Evolutionary conservation across 176 grass and related monocot species (phyloP).

Genomic region (Carex scoparia): DNA sequence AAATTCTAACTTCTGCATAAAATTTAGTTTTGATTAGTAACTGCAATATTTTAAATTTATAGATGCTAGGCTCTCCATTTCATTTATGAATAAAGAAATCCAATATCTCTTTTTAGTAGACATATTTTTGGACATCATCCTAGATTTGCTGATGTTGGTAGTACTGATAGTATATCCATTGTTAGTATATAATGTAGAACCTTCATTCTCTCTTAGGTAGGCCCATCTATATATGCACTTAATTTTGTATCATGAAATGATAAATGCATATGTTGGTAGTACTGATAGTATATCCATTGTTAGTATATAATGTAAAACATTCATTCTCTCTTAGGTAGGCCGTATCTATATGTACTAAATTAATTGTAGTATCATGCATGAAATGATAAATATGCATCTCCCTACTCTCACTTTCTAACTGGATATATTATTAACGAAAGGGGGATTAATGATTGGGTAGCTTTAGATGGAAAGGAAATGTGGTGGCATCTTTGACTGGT

Average conservation of each 20-base stretch:
- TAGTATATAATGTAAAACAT: not conserved
- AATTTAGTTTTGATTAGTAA: constrained; percentile 17
- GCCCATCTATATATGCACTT: not conserved
- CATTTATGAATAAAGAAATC: not conserved
- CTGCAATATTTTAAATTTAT: not conserved
- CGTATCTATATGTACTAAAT: not conserved
- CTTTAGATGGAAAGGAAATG: constrained; percentile 19
- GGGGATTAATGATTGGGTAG: constrained; percentile 18
- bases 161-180: not conserved
- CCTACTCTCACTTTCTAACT: constrained; percentile 19
- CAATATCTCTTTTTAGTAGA: not conserved
- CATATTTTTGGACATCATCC: not conserved
- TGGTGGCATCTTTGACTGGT: constrained; percentile 28
- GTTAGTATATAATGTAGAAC: not conserved
- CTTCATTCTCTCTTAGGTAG: not conserved
- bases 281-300: not conserved
- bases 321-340: not conserved
- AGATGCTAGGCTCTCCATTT: not conserved
- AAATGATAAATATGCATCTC: constrained; percentile 16
- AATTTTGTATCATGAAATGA: constrained; percentile 13
- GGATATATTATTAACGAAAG: constrained; percentile 9
- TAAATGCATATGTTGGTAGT: not conserved
- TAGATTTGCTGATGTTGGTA: not conserved
- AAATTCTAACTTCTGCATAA: not conserved
- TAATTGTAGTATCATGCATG: constrained; percentile 5